Conservation (phyloP, 176 grass and related monocot species). For the Alopecurus myosuroides region DNA sequence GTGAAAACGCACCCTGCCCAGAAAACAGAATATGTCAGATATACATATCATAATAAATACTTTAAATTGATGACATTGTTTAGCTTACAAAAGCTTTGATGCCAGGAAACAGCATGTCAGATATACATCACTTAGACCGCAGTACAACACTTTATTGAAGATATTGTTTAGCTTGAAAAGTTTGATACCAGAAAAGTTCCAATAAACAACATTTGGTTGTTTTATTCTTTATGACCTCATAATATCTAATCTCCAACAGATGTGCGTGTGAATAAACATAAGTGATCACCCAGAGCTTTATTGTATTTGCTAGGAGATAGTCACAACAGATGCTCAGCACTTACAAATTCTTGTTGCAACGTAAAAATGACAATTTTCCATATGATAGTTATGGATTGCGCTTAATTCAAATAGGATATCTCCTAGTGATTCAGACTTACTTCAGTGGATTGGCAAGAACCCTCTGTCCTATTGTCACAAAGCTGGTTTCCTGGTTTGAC, state of each 20-base stretch:
- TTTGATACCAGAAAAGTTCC: background rate
- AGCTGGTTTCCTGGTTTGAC: conserved; percentile 95
- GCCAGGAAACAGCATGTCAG: conserved; percentile 14
- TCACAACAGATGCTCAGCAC: background rate
- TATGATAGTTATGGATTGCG: background rate
- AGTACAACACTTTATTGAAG: background rate
- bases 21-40: conserved; percentile 22
- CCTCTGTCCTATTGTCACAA: conserved; percentile 94
- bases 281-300: background rate
- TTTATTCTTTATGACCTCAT: background rate
- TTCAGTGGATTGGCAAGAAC: conserved; percentile 89
- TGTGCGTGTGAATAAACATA: background rate
- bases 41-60: background rate
- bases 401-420: conserved; percentile 10
- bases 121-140: background rate
- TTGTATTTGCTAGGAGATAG: conserved; percentile 8
- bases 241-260: conserved; percentile 6
- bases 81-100: background rate
- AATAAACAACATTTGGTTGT: background rate
- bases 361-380: background rate
- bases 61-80: background rate
- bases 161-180: conserved; percentile 17
- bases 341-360: background rate
- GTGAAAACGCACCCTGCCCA: conserved; percentile 86
- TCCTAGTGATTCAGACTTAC: conserved; percentile 50